Percentiles rank a stretch among this genome's conserved stretches.
Evolutionary conservation across 305 asterid species (phyloP).

Genomic region (Solanum chacoense): DNA sequence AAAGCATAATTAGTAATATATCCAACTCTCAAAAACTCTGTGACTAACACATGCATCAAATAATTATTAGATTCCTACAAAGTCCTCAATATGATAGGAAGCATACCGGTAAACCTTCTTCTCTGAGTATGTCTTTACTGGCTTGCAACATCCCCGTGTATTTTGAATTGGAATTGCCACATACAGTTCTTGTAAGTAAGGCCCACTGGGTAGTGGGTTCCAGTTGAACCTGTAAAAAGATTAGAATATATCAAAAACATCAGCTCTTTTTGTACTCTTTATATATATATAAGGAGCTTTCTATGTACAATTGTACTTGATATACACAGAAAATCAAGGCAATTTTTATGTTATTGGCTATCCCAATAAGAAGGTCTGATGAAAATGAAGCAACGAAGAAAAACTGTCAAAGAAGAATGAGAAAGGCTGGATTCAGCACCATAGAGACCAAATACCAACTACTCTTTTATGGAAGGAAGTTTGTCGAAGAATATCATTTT

Average conservation of each 20-base stretch:
- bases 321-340: neutral
- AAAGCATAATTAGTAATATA: neutral
- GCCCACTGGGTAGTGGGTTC: slow-evolving; percentile 87
- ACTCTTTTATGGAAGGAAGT: neutral
- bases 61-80: neutral
- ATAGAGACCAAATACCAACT: neutral
- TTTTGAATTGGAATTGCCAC: slow-evolving; percentile 53
- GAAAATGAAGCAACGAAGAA: neutral
- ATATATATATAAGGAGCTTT: neutral
- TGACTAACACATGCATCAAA: neutral
- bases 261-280: neutral
- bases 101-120: slow-evolving; percentile 79
- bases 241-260: neutral
- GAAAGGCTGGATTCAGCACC: neutral
- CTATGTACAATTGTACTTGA: neutral
- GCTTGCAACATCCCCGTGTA: slow-evolving; percentile 90
- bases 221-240: slow-evolving; percentile 60
- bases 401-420: neutral
- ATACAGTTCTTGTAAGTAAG: slow-evolving; percentile 40
- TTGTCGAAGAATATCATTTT: neutral
- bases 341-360: neutral
- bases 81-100: neutral
- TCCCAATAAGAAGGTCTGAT: neutral
- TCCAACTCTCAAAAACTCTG: neutral
- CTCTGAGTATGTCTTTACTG: slow-evolving; percentile 77